Conservation (phyloP, 345 rosid species). For the Syzygium oleosum region DNA sequence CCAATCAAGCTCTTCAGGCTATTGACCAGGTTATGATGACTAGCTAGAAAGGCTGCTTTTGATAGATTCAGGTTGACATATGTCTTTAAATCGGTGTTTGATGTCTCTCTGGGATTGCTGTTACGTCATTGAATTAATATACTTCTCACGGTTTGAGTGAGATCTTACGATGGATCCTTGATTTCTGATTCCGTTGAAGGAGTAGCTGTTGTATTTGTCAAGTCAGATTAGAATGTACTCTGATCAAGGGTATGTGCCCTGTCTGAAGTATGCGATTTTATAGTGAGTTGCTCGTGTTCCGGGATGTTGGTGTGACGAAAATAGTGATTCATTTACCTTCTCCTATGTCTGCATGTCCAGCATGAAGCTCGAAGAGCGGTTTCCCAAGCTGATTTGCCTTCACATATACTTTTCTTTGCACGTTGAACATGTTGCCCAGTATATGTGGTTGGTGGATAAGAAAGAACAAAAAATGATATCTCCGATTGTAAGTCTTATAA, state of each 20-base stretch:
- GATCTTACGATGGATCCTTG: not conserved
- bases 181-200: not conserved
- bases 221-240: not conserved
- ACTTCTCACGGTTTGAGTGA: not conserved
- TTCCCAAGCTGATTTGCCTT: not conserved
- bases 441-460: not conserved
- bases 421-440: not conserved
- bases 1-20: slow-evolving; percentile 75
- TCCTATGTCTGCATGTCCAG: not conserved
- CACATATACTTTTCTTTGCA: not conserved
- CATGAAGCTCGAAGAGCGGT: not conserved
- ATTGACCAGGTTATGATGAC: slow-evolving; percentile 78
- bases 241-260: not conserved
- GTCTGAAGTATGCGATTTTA: not conserved
- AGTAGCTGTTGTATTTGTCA: not conserved
- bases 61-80: not conserved
- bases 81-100: not conserved
- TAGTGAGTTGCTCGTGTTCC: not conserved
- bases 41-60: slow-evolving; percentile 19
- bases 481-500: not conserved
- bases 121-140: not conserved
- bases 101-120: not conserved
- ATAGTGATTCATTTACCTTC: not conserved
- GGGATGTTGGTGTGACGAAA: not conserved
- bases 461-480: not conserved